Conservation (phyloP, 2,329 filamentous ascomycete species). For the Beauveria sp. region DNA sequence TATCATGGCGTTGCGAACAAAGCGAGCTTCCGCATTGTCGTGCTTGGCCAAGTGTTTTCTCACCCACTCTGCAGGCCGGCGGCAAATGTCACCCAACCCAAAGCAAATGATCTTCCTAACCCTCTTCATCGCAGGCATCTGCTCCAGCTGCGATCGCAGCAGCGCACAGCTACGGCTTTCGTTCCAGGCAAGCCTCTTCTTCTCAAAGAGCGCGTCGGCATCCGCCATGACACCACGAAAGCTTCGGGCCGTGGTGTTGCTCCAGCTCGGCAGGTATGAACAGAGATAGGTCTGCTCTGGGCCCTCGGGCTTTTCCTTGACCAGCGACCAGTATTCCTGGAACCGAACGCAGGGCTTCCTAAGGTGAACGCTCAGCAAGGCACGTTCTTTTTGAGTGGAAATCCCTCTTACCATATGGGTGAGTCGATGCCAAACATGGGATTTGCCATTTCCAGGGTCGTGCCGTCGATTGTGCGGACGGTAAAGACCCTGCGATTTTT, state of each 20-base stretch:
- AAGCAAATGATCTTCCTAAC: slow-evolving; percentile 8
- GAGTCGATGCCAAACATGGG: background rate
- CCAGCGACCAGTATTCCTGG: slow-evolving; percentile 9
- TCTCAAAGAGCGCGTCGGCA: background rate
- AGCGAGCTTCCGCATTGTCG: background rate
- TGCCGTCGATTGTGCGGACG: background rate
- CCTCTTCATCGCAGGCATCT: background rate
- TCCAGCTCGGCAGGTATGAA: background rate
- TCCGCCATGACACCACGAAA: background rate
- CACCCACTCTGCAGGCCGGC: background rate
- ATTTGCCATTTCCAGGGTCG: background rate
- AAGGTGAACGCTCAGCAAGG: background rate
- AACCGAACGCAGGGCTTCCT: slow-evolving; percentile 5
- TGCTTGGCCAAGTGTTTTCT: background rate
- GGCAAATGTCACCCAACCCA: slow-evolving; percentile 6
- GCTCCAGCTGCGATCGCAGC: background rate
- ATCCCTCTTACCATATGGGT: background rate
- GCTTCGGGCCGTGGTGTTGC: background rate
- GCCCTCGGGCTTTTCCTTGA: background rate
- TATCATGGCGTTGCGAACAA: background rate
- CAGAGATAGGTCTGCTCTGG: background rate
- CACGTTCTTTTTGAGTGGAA: no score
- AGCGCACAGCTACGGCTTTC: background rate
- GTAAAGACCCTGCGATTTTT: background rate
- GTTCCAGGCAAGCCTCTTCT: background rate